Conservation (phyloP, 768 basidiomycete genomes). For the Leucocoprinus sp. region DNA sequence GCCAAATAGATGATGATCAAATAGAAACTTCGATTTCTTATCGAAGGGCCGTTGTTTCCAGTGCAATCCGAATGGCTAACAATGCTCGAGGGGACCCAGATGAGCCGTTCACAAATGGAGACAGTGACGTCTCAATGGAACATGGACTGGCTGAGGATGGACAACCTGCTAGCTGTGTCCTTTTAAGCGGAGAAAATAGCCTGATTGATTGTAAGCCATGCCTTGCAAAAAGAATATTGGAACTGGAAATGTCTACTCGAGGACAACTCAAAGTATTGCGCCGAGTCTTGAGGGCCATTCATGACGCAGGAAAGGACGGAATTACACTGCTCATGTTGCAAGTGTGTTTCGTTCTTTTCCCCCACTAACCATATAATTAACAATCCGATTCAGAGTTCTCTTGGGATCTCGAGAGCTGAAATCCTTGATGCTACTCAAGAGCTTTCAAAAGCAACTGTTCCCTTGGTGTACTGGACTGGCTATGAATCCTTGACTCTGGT, state of each 20-base stretch:
- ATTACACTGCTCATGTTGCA: conserved; percentile 22
- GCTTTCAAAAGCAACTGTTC: conserved; percentile 40
- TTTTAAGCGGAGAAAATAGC: conserved; percentile 19
- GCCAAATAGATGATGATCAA: conserved; percentile 67
- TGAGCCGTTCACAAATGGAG: not conserved
- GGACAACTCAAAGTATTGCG: conserved; percentile 23
- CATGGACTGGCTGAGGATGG: conserved; percentile 41
- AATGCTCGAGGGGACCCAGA: not conserved
- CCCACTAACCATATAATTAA: not conserved
- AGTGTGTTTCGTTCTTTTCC: not conserved
- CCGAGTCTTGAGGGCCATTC: conserved; percentile 29
- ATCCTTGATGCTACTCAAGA: conserved; percentile 10
- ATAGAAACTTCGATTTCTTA: conserved; percentile 60
- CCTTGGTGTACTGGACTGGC: conserved; percentile 63
- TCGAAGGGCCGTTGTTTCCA: conserved; percentile 17
- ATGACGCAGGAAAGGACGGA: conserved; percentile 29
- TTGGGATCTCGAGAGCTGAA: not conserved
- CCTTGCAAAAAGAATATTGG: conserved; percentile 32
- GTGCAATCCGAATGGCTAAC: conserved; percentile 5
- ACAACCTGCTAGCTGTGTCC: conserved; percentile 40
- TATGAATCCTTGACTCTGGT: conserved; percentile 49
- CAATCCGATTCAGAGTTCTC: not conserved
- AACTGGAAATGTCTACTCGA: conserved; percentile 20
- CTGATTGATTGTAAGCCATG: conserved; percentile 38
- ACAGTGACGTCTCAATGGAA: conserved; percentile 11